phyloP scores from a whole-genome alignment of 192 early-diverging fungal genomes.

The Pilaira anomala region DNA sequence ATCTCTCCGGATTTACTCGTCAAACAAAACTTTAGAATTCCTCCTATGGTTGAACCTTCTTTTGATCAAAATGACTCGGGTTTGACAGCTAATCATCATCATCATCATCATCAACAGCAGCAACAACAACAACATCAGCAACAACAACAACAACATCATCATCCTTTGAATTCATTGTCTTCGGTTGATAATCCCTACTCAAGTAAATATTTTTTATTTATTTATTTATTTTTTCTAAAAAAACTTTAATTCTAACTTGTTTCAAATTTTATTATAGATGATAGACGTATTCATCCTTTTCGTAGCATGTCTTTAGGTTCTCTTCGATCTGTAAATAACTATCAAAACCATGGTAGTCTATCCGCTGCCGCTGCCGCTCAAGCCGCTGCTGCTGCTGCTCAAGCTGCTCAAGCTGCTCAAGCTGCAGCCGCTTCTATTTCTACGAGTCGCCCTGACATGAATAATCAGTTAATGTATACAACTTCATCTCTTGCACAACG shows the following conservation, averaged over 20 bases:
- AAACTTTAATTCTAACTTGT: too few relatives aligned
- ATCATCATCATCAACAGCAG: not conserved
- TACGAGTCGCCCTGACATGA: not conserved
- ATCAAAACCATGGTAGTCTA: not conserved
- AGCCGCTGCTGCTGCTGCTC: too few relatives aligned
- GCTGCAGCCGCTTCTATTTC: too few relatives aligned
- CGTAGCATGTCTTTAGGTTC: slow-evolving; percentile 31
- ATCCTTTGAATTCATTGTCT: not conserved
- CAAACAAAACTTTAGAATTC: slow-evolving; percentile 61
- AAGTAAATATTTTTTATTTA: not conserved
- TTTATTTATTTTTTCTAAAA: not conserved
- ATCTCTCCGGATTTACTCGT: slow-evolving; percentile 56
- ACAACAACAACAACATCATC: not conserved
- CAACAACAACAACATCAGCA: too few relatives aligned
- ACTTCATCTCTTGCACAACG: slow-evolving; percentile 6
- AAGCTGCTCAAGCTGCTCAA: too few relatives aligned
- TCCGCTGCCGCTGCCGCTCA: too few relatives aligned
- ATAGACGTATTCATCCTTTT: slow-evolving; percentile 19
- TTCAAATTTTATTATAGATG: not conserved
- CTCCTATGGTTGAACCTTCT: slow-evolving; percentile 39
- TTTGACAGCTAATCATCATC: slow-evolving; percentile 4
- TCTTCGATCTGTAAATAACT: slow-evolving; percentile 1
- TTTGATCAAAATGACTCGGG: slow-evolving; percentile 20
- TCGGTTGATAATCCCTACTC: not conserved
- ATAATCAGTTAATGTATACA: slow-evolving; percentile 1